Evolutionary conservation across 1,284 basidiomycete species (phyloP).

Genomic region (Pulveroboletus sp.): DNA sequence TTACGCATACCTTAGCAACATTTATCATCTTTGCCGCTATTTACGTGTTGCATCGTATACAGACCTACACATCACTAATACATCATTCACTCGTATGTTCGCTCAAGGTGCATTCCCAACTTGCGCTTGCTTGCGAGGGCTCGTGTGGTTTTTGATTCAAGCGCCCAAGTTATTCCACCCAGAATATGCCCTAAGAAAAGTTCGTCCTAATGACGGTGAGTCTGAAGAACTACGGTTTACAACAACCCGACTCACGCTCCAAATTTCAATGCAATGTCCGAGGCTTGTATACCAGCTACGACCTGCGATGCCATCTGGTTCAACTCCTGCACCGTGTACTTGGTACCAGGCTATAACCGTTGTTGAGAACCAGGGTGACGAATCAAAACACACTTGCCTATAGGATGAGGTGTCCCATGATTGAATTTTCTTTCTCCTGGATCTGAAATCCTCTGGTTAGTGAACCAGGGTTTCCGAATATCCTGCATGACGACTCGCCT

Average conservation of each 20-base stretch:
- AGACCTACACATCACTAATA: constrained; percentile 29
- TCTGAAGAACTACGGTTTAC: background rate
- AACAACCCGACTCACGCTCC: constrained; percentile 42
- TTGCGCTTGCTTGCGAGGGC: constrained; percentile 43
- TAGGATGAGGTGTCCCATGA: constrained; percentile 56
- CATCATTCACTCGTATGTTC: constrained; percentile 5
- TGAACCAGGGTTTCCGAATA: too few species aligned
- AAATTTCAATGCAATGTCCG: constrained; percentile 62
- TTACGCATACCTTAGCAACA: constrained; percentile 21
- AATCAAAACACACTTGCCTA: constrained; percentile 56
- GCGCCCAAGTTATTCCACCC: constrained; percentile 61
- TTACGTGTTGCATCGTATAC: constrained; percentile 34
- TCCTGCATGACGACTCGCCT: constrained; percentile 18
- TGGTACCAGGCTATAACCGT: constrained; percentile 44
- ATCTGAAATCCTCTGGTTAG: constrained; percentile 42
- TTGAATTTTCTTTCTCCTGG: constrained; percentile 45
- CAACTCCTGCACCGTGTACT: constrained; percentile 36
- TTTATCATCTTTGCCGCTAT: constrained; percentile 18
- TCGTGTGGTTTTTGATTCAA: constrained; percentile 52
- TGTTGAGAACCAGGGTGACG: constrained; percentile 1
- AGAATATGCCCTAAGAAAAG: constrained; percentile 60
- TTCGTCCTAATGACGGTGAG: constrained; percentile 41
- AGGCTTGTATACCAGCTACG: constrained; percentile 71
- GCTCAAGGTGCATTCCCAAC: constrained; percentile 36
- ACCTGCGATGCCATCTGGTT: constrained; percentile 44